Percentiles rank a stretch among this genome's conserved stretches.
phyloP scores from a whole-genome alignment of 2,329 filamentous ascomycete species.

The Lecanicillium sp. region DNA sequence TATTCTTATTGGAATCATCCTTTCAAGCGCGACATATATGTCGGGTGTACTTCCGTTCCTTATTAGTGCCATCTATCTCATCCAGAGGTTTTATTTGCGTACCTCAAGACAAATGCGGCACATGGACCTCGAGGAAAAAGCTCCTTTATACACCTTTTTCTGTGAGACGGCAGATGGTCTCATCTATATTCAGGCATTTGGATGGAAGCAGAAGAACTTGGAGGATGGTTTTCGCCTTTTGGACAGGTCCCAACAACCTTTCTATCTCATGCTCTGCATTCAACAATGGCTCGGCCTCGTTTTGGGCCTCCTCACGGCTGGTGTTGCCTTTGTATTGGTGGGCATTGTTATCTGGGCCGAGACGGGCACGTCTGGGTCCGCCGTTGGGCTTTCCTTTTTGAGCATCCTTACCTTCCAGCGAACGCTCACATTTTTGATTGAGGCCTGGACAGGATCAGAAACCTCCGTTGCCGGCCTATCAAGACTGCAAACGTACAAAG shows the following conservation, averaged over 20 bases:
- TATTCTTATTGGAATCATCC: not conserved
- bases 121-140: conserved; percentile 26
- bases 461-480: not conserved
- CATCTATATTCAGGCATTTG: conserved; percentile 29
- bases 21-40: not conserved
- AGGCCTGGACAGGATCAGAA: not conserved
- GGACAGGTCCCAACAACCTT: conserved; percentile 25
- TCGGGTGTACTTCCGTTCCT: conserved; percentile 37
- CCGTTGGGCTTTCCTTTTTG: not conserved
- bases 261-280: no score
- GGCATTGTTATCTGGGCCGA: conserved; percentile 25
- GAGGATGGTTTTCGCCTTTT: conserved; percentile 23
- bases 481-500: not conserved
- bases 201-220: conserved; percentile 21
- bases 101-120: conserved; percentile 27
- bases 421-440: not conserved
- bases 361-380: not conserved
- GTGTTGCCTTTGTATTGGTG: conserved; percentile 39
- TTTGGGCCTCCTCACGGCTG: conserved; percentile 39
- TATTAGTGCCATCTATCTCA: conserved; percentile 17
- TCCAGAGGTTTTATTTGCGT: conserved; percentile 26
- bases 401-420: not conserved
- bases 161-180: conserved; percentile 21
- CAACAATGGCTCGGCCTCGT: no score
- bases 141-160: conserved; percentile 23